Evolutionary conservation across 345 rosid species (phyloP).

Genomic region (Sonneratia caseolaris): DNA sequence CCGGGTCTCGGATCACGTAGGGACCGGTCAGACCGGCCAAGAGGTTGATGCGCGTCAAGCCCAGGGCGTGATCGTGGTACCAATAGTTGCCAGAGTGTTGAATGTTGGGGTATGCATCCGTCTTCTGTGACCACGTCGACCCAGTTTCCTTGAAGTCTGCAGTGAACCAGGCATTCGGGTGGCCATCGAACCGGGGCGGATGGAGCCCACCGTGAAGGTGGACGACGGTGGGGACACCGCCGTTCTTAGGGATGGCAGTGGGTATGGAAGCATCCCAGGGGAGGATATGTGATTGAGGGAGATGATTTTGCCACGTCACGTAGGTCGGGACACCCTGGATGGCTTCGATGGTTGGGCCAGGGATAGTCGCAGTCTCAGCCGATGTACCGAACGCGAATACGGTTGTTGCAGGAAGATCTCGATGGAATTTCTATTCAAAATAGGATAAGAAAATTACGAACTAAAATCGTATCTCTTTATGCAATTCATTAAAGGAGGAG

Average conservation of each 20-base stretch:
- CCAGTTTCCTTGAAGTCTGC: conserved; percentile 10
- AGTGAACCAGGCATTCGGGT: conserved; percentile 16
- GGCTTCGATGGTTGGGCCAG: no score
- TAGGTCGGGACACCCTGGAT: background rate
- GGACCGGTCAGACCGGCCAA: conserved; percentile 15
- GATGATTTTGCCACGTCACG: conserved; percentile 14
- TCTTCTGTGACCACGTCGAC: background rate
- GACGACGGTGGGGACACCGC: conserved; percentile 19
- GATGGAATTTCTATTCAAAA: background rate
- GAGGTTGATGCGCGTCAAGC: conserved; percentile 18
- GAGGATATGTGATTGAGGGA: conserved; percentile 13
- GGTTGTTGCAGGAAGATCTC: no score
- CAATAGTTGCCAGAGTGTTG: conserved; percentile 14
- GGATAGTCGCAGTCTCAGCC: no score
- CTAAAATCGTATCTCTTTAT: background rate
- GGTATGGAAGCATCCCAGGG: conserved; percentile 18
- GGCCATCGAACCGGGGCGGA: conserved; percentile 9
- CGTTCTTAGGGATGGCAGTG: conserved; percentile 8
- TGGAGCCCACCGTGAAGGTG: conserved; percentile 16
- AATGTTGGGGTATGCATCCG: conserved; percentile 9
- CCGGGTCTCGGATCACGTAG: conserved; percentile 6
- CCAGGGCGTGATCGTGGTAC: conserved; percentile 19
- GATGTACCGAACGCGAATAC: no score
- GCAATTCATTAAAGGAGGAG: no score
- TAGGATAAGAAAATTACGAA: background rate